These are phyloP conservation scores for Fragaria nilgerrensis DNA, from an alignment of 306 rosid genomes.

Conservation along the genomic window DNA sequence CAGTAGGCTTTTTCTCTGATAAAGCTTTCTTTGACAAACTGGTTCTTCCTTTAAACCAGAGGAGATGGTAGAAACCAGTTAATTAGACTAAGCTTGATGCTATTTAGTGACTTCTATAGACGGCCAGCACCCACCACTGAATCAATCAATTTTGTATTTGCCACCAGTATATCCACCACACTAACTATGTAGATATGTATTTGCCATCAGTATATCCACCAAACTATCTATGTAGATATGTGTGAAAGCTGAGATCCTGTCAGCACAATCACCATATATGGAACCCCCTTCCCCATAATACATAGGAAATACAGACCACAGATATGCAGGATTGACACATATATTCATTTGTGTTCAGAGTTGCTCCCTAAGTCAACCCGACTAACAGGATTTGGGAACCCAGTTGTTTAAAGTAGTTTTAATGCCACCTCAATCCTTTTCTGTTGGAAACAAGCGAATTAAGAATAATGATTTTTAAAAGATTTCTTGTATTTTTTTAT, in stretches of 20 bases:
- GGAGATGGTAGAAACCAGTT: not conserved
- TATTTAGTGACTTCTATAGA: not conserved
- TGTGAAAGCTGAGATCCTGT: not conserved
- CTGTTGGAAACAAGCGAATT: not conserved
- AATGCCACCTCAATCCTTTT: not conserved
- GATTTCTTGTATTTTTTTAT: not conserved
- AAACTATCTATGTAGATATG: not conserved
- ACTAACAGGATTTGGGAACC: not conserved
- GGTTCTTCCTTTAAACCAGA: not conserved
- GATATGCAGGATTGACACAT: not conserved
- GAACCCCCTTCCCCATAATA: not conserved
- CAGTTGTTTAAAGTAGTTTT: not conserved
- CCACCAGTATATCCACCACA: not conserved
- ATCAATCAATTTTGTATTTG: not conserved
- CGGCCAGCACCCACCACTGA: not conserved
- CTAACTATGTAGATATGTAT: not conserved
- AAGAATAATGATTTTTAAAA: not conserved
- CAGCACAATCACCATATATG: not conserved
- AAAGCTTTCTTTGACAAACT: not conserved
- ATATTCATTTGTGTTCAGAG: not conserved
- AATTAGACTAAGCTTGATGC: not conserved
- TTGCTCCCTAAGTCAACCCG: not conserved
- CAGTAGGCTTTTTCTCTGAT: not conserved
- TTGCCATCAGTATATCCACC: not conserved
- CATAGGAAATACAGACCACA: not conserved